A percentile compares a stretch with the other conserved stretches of the same genome.
phyloP scores from a whole-genome alignment of 2,329 filamentous ascomycete species.

The Alternaria gansuensis region DNA sequence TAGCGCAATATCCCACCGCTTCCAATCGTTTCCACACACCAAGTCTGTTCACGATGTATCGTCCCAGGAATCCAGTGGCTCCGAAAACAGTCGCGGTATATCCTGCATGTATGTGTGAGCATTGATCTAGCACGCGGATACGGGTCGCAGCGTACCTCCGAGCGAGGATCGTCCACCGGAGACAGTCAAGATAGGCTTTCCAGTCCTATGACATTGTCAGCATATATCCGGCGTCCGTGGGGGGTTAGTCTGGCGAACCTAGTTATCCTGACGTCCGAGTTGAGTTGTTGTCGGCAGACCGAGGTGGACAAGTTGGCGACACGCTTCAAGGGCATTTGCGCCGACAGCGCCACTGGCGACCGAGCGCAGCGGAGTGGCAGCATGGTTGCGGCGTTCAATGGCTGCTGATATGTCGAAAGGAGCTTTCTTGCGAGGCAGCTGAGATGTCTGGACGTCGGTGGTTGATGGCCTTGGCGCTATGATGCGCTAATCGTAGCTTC shows the following conservation, averaged over 20 bases:
- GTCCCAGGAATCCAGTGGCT: constrained; percentile 91
- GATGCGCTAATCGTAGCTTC: constrained; percentile 32
- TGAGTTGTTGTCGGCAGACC: constrained; percentile 43
- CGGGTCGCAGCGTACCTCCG: constrained; percentile 69
- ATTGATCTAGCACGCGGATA: constrained; percentile 14
- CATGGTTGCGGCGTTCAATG: constrained; percentile 54
- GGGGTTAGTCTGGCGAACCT: constrained; percentile 39
- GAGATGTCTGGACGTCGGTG: constrained; percentile 31
- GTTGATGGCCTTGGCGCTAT: constrained; percentile 33
- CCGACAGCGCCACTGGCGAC: constrained; percentile 50
- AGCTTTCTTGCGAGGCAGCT: constrained; percentile 41
- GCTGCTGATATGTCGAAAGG: constrained; percentile 40
- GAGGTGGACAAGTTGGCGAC: constrained; percentile 41
- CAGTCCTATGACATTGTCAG: constrained; percentile 66
- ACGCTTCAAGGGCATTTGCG: constrained; percentile 43
- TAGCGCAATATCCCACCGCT: constrained; percentile 24
- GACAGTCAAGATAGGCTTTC: constrained; percentile 89
- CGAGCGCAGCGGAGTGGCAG: constrained; percentile 53
- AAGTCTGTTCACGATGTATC: constrained; percentile 96
- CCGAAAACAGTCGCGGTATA: constrained; percentile 98
- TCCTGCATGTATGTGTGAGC: constrained; percentile 63
- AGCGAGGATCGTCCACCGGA: constrained; percentile 90
- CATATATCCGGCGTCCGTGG: not conserved
- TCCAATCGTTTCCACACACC: constrained; percentile 61
- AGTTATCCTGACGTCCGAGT: constrained; percentile 90